Percentiles rank a stretch among this genome's conserved stretches.
These are phyloP conservation scores for Talaromyces funiculosus DNA, from an alignment of 2,329 filamentous ascomycete species.

Conservation along the genomic window DNA sequence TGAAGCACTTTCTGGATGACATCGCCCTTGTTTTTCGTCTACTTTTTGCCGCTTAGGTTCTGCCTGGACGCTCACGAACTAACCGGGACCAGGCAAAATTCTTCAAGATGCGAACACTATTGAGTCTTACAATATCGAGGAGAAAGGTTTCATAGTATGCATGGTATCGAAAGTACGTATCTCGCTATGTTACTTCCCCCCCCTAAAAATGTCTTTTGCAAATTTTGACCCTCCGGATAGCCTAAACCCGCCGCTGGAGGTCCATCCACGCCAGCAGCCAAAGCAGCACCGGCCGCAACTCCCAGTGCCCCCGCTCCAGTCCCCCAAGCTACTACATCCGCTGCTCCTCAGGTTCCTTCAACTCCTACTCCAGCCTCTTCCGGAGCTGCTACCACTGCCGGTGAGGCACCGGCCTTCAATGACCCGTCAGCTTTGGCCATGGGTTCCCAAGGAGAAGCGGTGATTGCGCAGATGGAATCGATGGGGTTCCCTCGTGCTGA, in stretches of 20 bases:
- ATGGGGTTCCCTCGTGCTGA: constrained; percentile 91
- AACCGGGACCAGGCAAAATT: constrained; percentile 70
- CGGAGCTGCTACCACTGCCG: constrained; percentile 29
- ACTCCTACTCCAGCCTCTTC: constrained; percentile 40
- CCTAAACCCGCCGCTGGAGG: constrained; percentile 55
- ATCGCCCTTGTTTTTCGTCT: background rate
- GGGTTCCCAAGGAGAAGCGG: constrained; percentile 73
- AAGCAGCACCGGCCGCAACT: constrained; percentile 31
- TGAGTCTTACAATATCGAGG: constrained; percentile 95
- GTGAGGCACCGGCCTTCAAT: constrained; percentile 47
- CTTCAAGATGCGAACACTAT: constrained; percentile 96
- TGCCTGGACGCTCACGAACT: background rate
- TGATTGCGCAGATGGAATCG: constrained; percentile 87
- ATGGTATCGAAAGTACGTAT: constrained; percentile 85
- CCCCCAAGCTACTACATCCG: constrained; percentile 43
- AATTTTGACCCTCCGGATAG: constrained; percentile 40
- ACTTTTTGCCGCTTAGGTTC: background rate
- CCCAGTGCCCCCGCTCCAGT: constrained; percentile 46
- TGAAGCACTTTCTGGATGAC: constrained; percentile 11
- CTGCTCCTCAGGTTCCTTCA: constrained; percentile 41
- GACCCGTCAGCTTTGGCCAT: constrained; percentile 79
- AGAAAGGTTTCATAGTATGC: constrained; percentile 99
- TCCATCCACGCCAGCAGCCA: constrained; percentile 35
- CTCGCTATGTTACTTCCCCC: background rate
- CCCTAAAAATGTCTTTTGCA: background rate